A percentile compares a stretch with the other conserved stretches of the same genome.
Conservation (phyloP, 176 grass and related monocot genomes). For the Oryza coarctata region DNA sequence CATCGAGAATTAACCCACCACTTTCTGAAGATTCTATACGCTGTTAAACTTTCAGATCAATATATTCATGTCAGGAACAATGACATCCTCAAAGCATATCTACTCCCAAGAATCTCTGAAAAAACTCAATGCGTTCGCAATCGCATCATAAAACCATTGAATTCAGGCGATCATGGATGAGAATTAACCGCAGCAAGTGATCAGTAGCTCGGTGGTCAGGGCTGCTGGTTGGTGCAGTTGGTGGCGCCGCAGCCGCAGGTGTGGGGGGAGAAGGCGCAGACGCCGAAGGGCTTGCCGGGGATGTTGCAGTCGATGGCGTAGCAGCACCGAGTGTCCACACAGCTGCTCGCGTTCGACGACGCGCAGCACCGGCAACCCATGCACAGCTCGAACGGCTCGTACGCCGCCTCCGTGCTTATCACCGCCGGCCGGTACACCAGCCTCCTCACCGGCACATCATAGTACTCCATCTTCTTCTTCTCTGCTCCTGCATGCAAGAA, state of each 20-base stretch:
- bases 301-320: slow-evolving; percentile 81
- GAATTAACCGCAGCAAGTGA: background rate
- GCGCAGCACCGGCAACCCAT: slow-evolving; percentile 65
- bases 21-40: background rate
- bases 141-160: background rate
- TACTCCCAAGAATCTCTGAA: background rate
- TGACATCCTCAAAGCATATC: background rate
- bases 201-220: background rate
- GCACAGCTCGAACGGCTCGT: slow-evolving; percentile 76
- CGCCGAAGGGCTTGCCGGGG: slow-evolving; percentile 82
- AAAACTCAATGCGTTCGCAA: background rate
- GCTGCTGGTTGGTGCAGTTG: slow-evolving; percentile 36
- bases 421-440: slow-evolving; percentile 28
- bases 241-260: slow-evolving; percentile 61
- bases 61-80: too few species aligned
- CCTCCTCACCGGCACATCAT: slow-evolving; percentile 20
- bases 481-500: background rate
- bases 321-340: slow-evolving; percentile 66
- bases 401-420: background rate
- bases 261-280: slow-evolving; percentile 65
- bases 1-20: background rate
- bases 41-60: background rate
- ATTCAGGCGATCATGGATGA: background rate
- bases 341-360: slow-evolving; percentile 40
- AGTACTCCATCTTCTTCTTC: background rate